These are phyloP conservation scores for Acmispon strigosus DNA, from an alignment of 306 rosid genomes.

Conservation along the genomic window DNA sequence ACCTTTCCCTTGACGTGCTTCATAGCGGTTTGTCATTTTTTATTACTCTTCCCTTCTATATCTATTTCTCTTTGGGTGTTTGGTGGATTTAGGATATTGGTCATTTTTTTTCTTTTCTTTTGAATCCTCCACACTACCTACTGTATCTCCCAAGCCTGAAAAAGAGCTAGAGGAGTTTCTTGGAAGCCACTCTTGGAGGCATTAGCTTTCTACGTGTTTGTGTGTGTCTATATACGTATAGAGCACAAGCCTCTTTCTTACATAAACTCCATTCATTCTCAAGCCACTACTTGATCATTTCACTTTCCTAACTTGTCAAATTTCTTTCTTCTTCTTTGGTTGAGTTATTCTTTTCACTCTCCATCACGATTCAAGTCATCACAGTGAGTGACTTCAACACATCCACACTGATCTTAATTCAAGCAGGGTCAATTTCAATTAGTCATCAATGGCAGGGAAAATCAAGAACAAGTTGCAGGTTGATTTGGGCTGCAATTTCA, in stretches of 20 bases:
- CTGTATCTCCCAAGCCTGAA: conserved; percentile 8
- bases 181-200: conserved; percentile 67
- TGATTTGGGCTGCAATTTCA: conserved; percentile 54
- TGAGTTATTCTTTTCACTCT: background rate
- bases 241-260: conserved; percentile 1
- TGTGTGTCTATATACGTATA: background rate
- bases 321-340: background rate
- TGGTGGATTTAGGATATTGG: no score
- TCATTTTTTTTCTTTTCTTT: background rate
- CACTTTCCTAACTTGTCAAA: conserved; percentile 2
- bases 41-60: no score
- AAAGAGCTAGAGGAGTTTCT: conserved; percentile 57
- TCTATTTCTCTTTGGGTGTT: background rate
- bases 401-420: background rate
- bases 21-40: no score
- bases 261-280: conserved; percentile 25
- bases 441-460: conserved; percentile 40
- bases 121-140: conserved; percentile 25
- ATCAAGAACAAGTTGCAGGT: conserved; percentile 26
- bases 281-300: conserved; percentile 36
- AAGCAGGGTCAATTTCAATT: background rate
- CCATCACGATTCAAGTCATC: no score
- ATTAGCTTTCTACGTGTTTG: background rate
- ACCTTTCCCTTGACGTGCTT: no score
- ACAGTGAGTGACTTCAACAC: background rate